Evolutionary conservation across 495 filamentous ascomycete genomes (phyloP).

Genomic region (Tuber indicum): DNA sequence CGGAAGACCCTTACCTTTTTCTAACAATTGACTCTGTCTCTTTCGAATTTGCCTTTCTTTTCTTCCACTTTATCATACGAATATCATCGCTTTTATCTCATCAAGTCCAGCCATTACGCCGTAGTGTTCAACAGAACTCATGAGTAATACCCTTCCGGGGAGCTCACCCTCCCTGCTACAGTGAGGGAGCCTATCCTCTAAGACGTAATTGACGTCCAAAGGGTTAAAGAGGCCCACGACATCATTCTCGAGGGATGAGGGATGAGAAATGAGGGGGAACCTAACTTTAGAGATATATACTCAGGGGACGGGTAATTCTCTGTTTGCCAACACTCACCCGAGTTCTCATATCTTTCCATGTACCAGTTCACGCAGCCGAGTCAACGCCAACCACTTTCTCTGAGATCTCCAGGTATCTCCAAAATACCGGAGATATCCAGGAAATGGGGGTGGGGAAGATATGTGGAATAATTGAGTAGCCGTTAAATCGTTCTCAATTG

Average conservation of each 20-base stretch:
- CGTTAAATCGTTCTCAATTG: background rate
- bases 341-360: background rate
- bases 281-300: background rate
- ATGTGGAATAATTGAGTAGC: background rate
- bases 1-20: too few species aligned
- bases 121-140: background rate
- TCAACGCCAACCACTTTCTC: background rate
- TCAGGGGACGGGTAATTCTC: background rate
- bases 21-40: too few species aligned
- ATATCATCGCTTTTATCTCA: too few species aligned
- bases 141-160: background rate
- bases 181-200: background rate
- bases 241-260: background rate
- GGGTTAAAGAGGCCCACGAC: background rate
- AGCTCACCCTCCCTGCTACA: background rate
- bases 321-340: background rate
- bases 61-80: too few species aligned
- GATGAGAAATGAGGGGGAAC: background rate
- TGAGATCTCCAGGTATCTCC: background rate
- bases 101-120: too few species aligned
- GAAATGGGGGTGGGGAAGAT: background rate
- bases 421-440: background rate
- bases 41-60: too few species aligned
- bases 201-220: background rate
- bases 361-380: background rate